Conservation (phyloP, 2,329 filamentous ascomycete species). For the Aurifilum marmelostoma region DNA sequence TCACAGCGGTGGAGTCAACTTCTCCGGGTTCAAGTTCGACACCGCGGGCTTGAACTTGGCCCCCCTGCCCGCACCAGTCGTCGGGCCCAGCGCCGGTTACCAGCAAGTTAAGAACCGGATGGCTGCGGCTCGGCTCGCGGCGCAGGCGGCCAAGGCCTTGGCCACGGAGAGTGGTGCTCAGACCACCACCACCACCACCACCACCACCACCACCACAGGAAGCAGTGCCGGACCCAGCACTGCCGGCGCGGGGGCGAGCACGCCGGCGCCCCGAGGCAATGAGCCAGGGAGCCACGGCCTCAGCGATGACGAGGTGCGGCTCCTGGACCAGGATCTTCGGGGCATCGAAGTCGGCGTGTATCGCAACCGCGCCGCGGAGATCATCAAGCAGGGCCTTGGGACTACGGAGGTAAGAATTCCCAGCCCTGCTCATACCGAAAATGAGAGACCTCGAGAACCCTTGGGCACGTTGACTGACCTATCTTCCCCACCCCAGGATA, state of each 20-base stretch:
- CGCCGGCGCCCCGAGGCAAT: neutral
- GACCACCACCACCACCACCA: too few relatives aligned
- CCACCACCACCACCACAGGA: neutral
- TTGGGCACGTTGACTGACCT: neutral
- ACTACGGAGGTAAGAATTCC: neutral
- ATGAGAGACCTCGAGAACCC: neutral
- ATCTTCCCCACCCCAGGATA: neutral
- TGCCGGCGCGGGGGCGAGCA: neutral
- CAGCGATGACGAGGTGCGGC: neutral
- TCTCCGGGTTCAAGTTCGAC: neutral
- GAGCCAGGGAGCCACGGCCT: neutral
- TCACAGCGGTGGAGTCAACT: neutral
- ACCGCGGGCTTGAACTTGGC: neutral
- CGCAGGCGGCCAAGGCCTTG: neutral
- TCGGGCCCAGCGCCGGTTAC: neutral
- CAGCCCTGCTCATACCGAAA: neutral
- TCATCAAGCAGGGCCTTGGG: neutral
- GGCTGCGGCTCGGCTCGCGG: too few relatives aligned
- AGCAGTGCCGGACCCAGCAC: neutral
- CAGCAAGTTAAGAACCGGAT: neutral
- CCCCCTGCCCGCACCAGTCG: neutral
- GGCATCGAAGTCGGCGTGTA: neutral
- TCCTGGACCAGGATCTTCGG: neutral
- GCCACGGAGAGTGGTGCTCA: neutral
- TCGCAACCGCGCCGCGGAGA: neutral